phyloP scores from a whole-genome alignment of 208 protist species.

The Endotrypanum monterogeii region DNA sequence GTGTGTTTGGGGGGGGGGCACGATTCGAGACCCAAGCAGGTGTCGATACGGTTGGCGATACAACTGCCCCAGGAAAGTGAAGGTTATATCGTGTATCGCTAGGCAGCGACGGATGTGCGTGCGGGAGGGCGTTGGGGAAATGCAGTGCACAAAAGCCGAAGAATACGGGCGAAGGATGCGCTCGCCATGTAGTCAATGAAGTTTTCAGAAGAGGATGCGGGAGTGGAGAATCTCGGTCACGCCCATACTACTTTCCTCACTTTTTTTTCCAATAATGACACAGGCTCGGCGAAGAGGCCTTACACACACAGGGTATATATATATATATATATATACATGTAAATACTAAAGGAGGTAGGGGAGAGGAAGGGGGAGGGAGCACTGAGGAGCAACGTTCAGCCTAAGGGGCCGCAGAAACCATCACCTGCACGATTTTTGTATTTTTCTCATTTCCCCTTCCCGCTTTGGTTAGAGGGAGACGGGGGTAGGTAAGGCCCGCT shows the following conservation, averaged over 20 bases:
- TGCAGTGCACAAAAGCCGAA: neutral
- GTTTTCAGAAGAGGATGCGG: neutral
- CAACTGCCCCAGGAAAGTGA: neutral
- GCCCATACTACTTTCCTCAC: no score
- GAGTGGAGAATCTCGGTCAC: neutral
- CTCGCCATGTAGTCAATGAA: neutral
- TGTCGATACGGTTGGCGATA: neutral
- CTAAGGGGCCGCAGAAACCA: neutral
- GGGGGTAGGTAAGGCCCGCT: no score
- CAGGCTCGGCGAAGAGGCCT: neutral
- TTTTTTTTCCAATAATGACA: no score
- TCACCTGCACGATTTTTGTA: no score
- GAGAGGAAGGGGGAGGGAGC: neutral
- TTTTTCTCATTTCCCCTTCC: no score
- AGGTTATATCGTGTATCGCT: neutral
- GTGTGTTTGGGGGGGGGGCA: neutral
- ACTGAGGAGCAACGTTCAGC: no score
- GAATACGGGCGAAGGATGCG: no score
- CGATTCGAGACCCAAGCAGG: no score
- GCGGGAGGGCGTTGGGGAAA: neutral
- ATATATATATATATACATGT: no score
- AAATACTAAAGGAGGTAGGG: neutral
- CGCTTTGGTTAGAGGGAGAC: no score
- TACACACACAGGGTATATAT: no score
- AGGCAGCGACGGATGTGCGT: neutral